Percentiles rank a stretch among this genome's conserved stretches.
phyloP scores from a whole-genome alignment of 2,329 filamentous ascomycete species.

The Aureobasidium namibiae region DNA sequence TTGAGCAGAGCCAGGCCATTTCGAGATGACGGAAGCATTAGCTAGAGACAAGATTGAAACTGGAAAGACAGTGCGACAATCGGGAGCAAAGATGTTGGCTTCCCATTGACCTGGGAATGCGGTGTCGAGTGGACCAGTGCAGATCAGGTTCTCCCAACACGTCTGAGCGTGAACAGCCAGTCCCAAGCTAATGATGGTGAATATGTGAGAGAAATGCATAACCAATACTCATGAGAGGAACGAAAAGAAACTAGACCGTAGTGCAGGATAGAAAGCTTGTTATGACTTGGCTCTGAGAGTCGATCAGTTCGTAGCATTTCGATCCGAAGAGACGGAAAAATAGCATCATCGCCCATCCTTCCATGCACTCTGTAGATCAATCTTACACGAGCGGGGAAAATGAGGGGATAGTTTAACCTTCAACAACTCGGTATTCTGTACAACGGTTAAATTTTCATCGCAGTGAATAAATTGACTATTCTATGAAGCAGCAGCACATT shows the following conservation, averaged over 20 bases:
- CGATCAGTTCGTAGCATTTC: not conserved
- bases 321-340: not conserved
- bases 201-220: not conserved
- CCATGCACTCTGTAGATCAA: not conserved
- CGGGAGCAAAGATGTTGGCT: conserved; percentile 48
- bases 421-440: not conserved
- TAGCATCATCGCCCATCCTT: not conserved
- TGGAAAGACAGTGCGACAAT: conserved; percentile 43
- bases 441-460: not conserved
- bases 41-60: conserved; percentile 33
- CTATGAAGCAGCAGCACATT: not conserved
- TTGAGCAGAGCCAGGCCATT: conserved; percentile 23
- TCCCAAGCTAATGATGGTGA: not conserved
- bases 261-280: not conserved
- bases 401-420: not conserved
- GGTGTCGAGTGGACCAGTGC: conserved; percentile 40
- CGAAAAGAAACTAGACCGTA: not conserved
- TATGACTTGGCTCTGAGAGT: not conserved
- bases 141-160: conserved; percentile 51
- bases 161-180: conserved; percentile 12
- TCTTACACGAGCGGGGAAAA: not conserved
- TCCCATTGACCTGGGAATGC: conserved; percentile 53
- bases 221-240: not conserved
- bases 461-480: too few relatives aligned
- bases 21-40: conserved; percentile 25